A percentile compares a stretch with the other conserved stretches of the same genome.
phyloP scores from a whole-genome alignment of 2,329 filamentous ascomycete genomes.

The Hypoxylon sp. region DNA sequence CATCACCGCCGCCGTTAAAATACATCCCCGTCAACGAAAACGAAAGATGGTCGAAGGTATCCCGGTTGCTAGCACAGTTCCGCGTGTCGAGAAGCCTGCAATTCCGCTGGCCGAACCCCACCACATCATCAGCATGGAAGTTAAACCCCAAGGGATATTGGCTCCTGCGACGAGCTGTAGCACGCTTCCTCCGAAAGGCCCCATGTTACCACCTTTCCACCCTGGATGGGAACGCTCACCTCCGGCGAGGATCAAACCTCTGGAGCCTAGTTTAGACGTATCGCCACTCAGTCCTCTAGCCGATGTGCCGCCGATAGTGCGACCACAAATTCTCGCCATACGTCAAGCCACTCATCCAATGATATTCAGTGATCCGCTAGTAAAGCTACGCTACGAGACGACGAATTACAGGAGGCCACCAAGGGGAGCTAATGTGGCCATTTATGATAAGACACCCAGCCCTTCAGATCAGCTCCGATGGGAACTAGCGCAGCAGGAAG shows the following conservation, averaged over 20 bases:
- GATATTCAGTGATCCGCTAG: slow-evolving; percentile 50
- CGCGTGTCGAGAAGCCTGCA: slow-evolving; percentile 12
- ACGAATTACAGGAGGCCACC: slow-evolving; percentile 35
- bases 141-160: slow-evolving; percentile 9
- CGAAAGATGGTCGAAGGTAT: slow-evolving; percentile 56
- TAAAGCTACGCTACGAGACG: slow-evolving; percentile 46
- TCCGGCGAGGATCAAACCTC: slow-evolving; percentile 45
- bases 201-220: slow-evolving; percentile 48
- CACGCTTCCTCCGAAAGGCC: slow-evolving; percentile 35
- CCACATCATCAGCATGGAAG: slow-evolving; percentile 1
- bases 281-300: slow-evolving; percentile 52
- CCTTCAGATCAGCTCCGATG: slow-evolving; percentile 54
- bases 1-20: slow-evolving; percentile 67
- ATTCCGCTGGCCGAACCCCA: slow-evolving; percentile 23
- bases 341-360: slow-evolving; percentile 50
- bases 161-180: slow-evolving; percentile 11
- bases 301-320: slow-evolving; percentile 38
- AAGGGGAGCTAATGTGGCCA: slow-evolving; percentile 24
- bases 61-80: slow-evolving; percentile 27
- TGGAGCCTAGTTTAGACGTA: slow-evolving; percentile 50
- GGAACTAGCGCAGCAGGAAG: slow-evolving; percentile 50
- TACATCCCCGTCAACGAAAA: slow-evolving; percentile 63
- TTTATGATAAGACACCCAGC: slow-evolving; percentile 51
- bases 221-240: slow-evolving; percentile 46
- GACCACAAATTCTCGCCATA: slow-evolving; percentile 41